A percentile compares a stretch with the other conserved stretches of the same genome.
These are phyloP conservation scores for Isoetes engelmannii DNA, from an alignment of 83 land plant species.

Conservation along the genomic window DNA sequence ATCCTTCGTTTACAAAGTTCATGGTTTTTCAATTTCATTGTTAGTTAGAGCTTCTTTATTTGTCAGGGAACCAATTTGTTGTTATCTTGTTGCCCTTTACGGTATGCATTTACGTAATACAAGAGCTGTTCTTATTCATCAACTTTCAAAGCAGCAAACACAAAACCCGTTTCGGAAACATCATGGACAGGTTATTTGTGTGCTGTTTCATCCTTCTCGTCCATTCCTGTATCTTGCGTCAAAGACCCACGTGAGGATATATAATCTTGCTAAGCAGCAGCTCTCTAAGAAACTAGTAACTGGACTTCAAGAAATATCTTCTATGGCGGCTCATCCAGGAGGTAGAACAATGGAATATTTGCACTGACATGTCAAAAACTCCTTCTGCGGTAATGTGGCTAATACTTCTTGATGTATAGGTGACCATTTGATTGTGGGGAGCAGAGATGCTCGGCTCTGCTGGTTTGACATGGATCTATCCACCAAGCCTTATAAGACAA, in stretches of 20 bases:
- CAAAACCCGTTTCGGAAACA: conserved; percentile 70
- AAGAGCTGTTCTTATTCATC: conserved; percentile 83
- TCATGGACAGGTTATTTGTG: conserved; percentile 71
- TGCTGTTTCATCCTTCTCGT: conserved; percentile 74
- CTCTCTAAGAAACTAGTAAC: conserved; percentile 79
- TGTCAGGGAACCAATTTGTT: background rate
- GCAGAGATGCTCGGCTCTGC: conserved; percentile 77
- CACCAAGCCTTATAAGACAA: conserved; percentile 63
- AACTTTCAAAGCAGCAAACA: conserved; percentile 78
- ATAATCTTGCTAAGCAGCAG: conserved; percentile 72
- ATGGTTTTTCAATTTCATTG: conserved; percentile 6
- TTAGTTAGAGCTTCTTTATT: background rate
- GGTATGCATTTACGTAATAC: conserved; percentile 42
- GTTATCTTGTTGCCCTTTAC: background rate
- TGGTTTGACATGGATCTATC: conserved; percentile 99
- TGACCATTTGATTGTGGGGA: conserved; percentile 87
- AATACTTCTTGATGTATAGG: conserved; percentile 37
- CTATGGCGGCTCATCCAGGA: conserved; percentile 80
- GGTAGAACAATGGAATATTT: conserved; percentile 35
- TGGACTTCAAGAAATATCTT: conserved; percentile 73
- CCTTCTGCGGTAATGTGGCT: too few species aligned
- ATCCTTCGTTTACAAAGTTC: conserved; percentile 51
- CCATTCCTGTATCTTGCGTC: conserved; percentile 74
- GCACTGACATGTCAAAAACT: background rate
- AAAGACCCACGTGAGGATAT: conserved; percentile 77